Base-by-base conservation (phyloP, 2,329 filamentous ascomycete genomes). In the Colletotrichum costaricense region DNA sequence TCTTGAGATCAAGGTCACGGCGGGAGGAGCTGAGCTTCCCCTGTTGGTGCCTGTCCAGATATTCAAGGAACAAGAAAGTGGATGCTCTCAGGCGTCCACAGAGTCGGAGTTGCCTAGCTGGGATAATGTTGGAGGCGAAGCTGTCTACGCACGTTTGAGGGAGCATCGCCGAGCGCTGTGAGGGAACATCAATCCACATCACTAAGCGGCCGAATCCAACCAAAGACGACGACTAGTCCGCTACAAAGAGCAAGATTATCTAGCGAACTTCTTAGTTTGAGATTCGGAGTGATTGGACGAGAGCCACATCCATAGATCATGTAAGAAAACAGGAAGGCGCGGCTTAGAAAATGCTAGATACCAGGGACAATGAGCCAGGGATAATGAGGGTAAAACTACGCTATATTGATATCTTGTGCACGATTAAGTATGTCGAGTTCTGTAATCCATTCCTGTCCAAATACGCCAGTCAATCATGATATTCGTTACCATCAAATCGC, bases 41-140 rank as follows among this genome's bases (percentile, higher is more conserved):
- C 79, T 90, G 24, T 77, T 78, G 24, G 76, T 90, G 49, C 88
- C 88, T 5, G 75, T 90, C 55, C 88, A 90, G 79, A 77, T 90
- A 54, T 86, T 84, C 1, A 85, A 88, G 38, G 84, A 85, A 71
- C 79, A 77, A 14, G 74, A 57, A 14, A 19, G 46, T 33, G 63
- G 58, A 35, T 74, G 80, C 3, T 28, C 7, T 7, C 6, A 12
- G 22, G 3, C 3, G 14, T n/a, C 14, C 5, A 4, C 14, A 7
- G 65, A 55, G 4, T n/a, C 7, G 8, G 49, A 58, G 5, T 46
- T 72, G 30, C 65, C 69, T 0, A 16, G 28, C 7, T 64, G 54
- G 54, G 28, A 28, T 28, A 22, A 72, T 2, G 38, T 6, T 38
- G 16, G 16, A 5, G 52, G 4, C 3, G 49, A 55, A 38, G 14